Conservation (phyloP, 1,139 yeast species). For the Eremothecium cymbalariae region DNA sequence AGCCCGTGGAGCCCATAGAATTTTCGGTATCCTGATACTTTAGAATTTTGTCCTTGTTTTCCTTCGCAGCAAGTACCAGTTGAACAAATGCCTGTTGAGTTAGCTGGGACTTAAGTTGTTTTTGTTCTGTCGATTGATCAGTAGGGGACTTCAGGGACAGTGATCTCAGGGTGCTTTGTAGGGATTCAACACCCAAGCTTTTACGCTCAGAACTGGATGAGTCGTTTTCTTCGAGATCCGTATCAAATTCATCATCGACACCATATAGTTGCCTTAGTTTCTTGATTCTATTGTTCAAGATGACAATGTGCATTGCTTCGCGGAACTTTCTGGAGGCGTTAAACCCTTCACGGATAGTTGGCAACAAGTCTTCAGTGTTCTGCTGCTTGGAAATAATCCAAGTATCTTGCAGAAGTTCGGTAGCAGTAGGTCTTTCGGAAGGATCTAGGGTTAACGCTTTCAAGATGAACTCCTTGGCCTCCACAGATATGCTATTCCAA, state of each 20-base stretch:
- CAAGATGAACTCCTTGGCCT: slow-evolving; percentile 66
- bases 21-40: slow-evolving; percentile 32
- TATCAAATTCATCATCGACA: slow-evolving; percentile 10
- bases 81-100: slow-evolving; percentile 55
- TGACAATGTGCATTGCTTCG: slow-evolving; percentile 78
- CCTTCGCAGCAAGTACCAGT: slow-evolving; percentile 62
- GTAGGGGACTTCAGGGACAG: slow-evolving; percentile 10
- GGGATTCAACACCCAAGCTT: slow-evolving; percentile 9
- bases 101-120: slow-evolving; percentile 30
- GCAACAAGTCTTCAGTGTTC: slow-evolving; percentile 57
- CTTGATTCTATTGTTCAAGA: slow-evolving; percentile 63
- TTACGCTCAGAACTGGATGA: slow-evolving; percentile 20
- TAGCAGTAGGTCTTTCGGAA: slow-evolving; percentile 56
- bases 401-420: slow-evolving; percentile 52
- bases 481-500: slow-evolving; percentile 71
- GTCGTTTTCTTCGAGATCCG: slow-evolving; percentile 11
- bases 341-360: slow-evolving; percentile 63
- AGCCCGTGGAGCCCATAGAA: too few species aligned
- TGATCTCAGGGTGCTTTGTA: slow-evolving; percentile 12
- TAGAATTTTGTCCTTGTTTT: slow-evolving; percentile 54
- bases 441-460: slow-evolving; percentile 62
- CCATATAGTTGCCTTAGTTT: slow-evolving; percentile 45
- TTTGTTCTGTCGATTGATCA: slow-evolving; percentile 6
- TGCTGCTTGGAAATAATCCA: slow-evolving; percentile 56
- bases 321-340: slow-evolving; percentile 78